Evolutionary conservation across 2,329 filamentous ascomycete species (phyloP), one percentile per base, ranked within the genome.

Genomic region (Fusarium nodosum): DNA sequence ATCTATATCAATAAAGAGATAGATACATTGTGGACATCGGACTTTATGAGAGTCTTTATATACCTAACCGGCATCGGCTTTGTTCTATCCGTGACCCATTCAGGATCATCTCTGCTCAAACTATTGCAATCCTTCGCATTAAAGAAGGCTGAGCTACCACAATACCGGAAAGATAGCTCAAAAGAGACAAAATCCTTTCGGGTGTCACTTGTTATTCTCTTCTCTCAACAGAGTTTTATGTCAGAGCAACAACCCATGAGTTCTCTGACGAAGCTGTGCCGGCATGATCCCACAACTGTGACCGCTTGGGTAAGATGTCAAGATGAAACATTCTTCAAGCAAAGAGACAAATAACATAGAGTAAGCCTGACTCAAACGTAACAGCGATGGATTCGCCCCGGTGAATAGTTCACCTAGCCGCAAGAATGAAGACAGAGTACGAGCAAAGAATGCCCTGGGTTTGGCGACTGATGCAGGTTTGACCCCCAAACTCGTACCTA

Each of bases 51-150:
- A 33, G 3, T 22, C 46, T 10, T 12, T 16, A 22, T 16, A 26
- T 50, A 22, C 16, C 20, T 22, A 28, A 34, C 12, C 41, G 4
- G 9, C 18, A 13, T 22, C 16, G 24, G 41, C 18, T 42, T 42
- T 22, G 33, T 42, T 24, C 26, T 30, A 42, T 33, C 50, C 20
- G 60, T 56, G 34, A 47, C 42, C 41, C 24, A 56, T 47, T 28
- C 28, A n/a, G 41, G 30, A 24, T 31, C 30, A 56, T 31, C 34
- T 46, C 20, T 11, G 41, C 56, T 62, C 41, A 38, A 45, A 22
- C 18, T 12, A 33, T 30, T 55, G 30, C 41, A 15, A 16, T 20
- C 18, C 24, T 36, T 61, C 28, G 18, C 34, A 22, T 26, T 47
- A n/a, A 46, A 36, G 24, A 47, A 39, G 56, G 39, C 45, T 46